Evolutionary conservation across 176 grass and related monocot genomes (phyloP).

Genomic region (Carex littledalei): DNA sequence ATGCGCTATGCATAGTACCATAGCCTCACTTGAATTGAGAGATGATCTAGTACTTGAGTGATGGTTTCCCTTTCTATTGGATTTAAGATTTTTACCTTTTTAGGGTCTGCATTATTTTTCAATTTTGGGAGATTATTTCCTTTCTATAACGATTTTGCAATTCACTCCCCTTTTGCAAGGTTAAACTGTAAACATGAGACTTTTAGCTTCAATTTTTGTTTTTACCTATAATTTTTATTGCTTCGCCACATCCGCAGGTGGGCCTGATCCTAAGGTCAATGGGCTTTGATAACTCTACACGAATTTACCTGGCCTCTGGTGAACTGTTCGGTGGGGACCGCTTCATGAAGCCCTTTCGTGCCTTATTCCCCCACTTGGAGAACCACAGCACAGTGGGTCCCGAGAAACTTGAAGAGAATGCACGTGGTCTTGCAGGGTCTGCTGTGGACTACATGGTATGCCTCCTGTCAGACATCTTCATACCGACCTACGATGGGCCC

Average conservation of each 20-base stretch:
- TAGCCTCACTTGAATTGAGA: no score
- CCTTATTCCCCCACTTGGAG: conserved; percentile 64
- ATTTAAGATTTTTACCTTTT: background rate
- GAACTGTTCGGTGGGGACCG: conserved; percentile 86
- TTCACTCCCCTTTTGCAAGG: background rate
- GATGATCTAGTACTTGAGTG: no score
- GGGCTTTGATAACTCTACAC: conserved; percentile 74
- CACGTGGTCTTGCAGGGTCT: conserved; percentile 59
- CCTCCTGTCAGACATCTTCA: conserved; percentile 89
- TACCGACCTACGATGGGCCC: conserved; percentile 92
- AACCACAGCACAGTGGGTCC: conserved; percentile 71
- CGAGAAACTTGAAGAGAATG: conserved; percentile 71
- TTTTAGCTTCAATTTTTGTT: background rate
- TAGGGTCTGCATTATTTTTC: background rate
- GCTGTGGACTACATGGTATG: conserved; percentile 99
- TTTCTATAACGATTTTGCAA: background rate
- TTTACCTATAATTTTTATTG: conserved; percentile 1
- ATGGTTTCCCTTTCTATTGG: background rate
- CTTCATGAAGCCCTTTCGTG: conserved; percentile 85
- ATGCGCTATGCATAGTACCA: no score
- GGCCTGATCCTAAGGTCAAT: conserved; percentile 67
- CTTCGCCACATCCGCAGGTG: conserved; percentile 39
- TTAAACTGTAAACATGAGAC: background rate
- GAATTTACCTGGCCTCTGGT: conserved; percentile 90
- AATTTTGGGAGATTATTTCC: background rate